Evolutionary conservation across 2,329 filamentous ascomycete genomes (phyloP), one percentile per base, ranked within the genome.

Genomic region (Arthrobotrys entomopaga): DNA sequence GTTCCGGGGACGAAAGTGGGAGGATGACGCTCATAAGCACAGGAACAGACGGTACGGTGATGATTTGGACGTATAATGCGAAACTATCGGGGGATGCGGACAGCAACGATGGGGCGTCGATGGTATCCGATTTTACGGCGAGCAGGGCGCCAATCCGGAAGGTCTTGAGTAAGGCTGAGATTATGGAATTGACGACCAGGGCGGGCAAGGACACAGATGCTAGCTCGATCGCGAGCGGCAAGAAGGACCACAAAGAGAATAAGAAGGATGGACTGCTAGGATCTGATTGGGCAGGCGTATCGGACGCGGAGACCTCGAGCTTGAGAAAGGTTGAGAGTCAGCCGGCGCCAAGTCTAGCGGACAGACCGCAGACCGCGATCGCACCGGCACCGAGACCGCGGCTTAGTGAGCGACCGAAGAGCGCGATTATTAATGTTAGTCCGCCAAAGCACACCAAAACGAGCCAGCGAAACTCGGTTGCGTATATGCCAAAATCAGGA

Each of bases 161-260:
- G 65, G 91, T 99, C 7, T 84, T 98, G 34, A 97, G 93, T 1
- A 92, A 91, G 78, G 89, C 90, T 0, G 94, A 98, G 79, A 83
- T 98, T 46, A 91, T 92, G 7, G 91, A 93, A 74, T 93, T 96
- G 29, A 66, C 77, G 2, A 64, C 26, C 1, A 49, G 70, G 16
- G 7, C n/a, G 8, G 61, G 38, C 7, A 75, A 77, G 40, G 76
- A 72, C 19, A 52, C 66, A 16, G 71, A 76, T 13, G 49, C 67
- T 11, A 46, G 64, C 13, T 75, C 64, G 20, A 72, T 63, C 26
- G 19, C 58, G 4, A 65, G 50, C 52, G 60, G 40, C 15, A 77
- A 64, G 43, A 48, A 59, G 19, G 73, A 54, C 24, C 34, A 71
- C 4, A 74, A 76, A 42, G 65, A 69, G 29, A 75, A 67, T 46